Percentiles rank a stretch among this genome's conserved stretches.
These are phyloP conservation scores for Candida sojae DNA, from an alignment of 1,139 yeast species.

Conservation along the genomic window DNA sequence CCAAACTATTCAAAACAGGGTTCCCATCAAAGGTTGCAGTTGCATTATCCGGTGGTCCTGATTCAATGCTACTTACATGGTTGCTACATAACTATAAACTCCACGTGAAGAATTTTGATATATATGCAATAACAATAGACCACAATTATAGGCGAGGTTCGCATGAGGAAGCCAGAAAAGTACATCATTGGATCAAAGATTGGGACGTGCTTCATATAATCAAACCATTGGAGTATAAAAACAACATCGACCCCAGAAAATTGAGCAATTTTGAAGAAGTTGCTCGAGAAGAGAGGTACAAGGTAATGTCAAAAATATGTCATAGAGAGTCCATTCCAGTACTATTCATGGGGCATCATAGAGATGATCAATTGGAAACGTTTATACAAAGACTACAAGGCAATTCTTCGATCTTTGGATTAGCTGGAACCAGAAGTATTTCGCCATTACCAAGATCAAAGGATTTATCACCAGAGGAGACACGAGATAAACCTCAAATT, in stretches of 20 bases:
- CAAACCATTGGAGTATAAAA: slow-evolving; percentile 32
- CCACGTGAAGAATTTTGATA: slow-evolving; percentile 21
- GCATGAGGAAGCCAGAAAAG: slow-evolving; percentile 45
- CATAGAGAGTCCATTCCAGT: slow-evolving; percentile 23
- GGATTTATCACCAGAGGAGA: slow-evolving; percentile 15
- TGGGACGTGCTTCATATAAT: slow-evolving; percentile 47
- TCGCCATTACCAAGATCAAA: slow-evolving; percentile 29
- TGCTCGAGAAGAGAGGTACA: slow-evolving; percentile 58
- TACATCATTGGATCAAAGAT: slow-evolving; percentile 31
- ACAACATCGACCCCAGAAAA: slow-evolving; percentile 16
- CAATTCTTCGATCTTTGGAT: slow-evolving; percentile 62
- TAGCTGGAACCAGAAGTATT: slow-evolving; percentile 38
- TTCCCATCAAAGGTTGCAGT: slow-evolving; percentile 22
- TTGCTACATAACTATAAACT: slow-evolving; percentile 36
- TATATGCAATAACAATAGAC: slow-evolving; percentile 59
- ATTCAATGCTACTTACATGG: slow-evolving; percentile 68
- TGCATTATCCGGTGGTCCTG: slow-evolving; percentile 83
- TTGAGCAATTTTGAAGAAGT: slow-evolving; percentile 53
- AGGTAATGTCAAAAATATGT: slow-evolving; percentile 40
- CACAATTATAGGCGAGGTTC: slow-evolving; percentile 55
- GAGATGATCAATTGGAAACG: slow-evolving; percentile 75
- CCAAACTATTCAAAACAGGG: slow-evolving; percentile 6
- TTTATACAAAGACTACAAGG: slow-evolving; percentile 54
- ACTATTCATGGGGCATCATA: slow-evolving; percentile 65
- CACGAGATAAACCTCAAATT: slow-evolving; percentile 16